These are phyloP conservation scores for Ligustrum vulgare DNA, from an alignment of 257 asterid genomes.

Conservation along the genomic window DNA sequence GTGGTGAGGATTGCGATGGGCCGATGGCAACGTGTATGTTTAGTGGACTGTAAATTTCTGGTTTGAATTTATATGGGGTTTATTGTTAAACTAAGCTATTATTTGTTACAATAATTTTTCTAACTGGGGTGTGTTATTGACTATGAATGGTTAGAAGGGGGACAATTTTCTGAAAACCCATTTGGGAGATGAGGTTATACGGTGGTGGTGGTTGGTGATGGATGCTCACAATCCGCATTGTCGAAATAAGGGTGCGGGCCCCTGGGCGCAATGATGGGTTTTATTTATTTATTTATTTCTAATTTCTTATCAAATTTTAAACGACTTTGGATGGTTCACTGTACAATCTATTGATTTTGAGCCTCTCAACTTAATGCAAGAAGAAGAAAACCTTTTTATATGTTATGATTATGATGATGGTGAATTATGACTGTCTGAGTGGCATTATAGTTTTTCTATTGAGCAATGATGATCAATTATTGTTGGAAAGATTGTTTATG, in stretches of 20 bases:
- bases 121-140: conserved; percentile 29
- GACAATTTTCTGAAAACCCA: conserved; percentile 46
- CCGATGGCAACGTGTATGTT: conserved; percentile 8
- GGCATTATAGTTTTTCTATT: conserved; percentile 45
- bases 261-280: conserved; percentile 30
- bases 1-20: background rate
- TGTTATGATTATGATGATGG: conserved; percentile 36
- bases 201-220: conserved; percentile 62
- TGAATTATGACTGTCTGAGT: conserved; percentile 42
- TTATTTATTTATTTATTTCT: conserved; percentile 19
- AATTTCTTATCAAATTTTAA: conserved; percentile 1
- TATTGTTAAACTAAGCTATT: background rate
- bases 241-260: conserved; percentile 47
- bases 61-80: conserved; percentile 4
- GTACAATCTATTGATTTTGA: conserved; percentile 32
- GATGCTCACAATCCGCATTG: conserved; percentile 53
- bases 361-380: conserved; percentile 27
- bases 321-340: conserved; percentile 28
- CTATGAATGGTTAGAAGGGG: conserved; percentile 39
- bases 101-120: background rate
- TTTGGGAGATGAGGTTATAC: conserved; percentile 38
- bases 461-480: conserved; percentile 50
- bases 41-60: background rate
- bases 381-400: conserved; percentile 13
- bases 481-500: conserved; percentile 47